phyloP scores from a whole-genome alignment of 2,329 filamentous ascomycete genomes.

The Ascosphaera apis region DNA sequence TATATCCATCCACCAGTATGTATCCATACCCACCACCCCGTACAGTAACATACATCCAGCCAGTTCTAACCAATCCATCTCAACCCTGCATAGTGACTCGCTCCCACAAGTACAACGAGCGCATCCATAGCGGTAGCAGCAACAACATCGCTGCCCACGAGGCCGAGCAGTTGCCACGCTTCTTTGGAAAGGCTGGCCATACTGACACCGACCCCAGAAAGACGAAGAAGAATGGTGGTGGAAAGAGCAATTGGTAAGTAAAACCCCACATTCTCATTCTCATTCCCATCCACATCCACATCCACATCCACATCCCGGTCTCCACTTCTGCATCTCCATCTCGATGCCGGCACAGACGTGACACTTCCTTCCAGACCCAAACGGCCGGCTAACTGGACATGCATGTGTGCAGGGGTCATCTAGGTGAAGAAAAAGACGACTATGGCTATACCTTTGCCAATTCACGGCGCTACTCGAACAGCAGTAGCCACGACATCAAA shows the following conservation, averaged over 20 bases:
- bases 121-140: slow-evolving; percentile 60
- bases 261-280: no score
- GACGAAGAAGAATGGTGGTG: slow-evolving; percentile 88
- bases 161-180: slow-evolving; percentile 55
- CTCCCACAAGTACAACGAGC: slow-evolving; percentile 87
- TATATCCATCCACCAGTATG: no score
- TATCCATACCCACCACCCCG: no score
- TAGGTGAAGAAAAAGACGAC: slow-evolving; percentile 67
- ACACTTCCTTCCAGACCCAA: no score
- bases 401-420: slow-evolving; percentile 51
- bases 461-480: slow-evolving; percentile 78
- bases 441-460: slow-evolving; percentile 66
- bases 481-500: slow-evolving; percentile 47
- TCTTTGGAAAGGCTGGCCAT: slow-evolving; percentile 74
- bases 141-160: slow-evolving; percentile 47
- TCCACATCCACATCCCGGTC: no score
- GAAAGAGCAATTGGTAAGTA: slow-evolving; percentile 84
- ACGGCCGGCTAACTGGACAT: no score
- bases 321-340: slow-evolving; percentile 2
- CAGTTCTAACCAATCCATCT: no score
- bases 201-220: slow-evolving; percentile 68
- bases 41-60: no score
- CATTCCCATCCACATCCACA: neutral
- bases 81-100: no score
- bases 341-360: neutral